Evolutionary conservation across 2,329 filamentous ascomycete genomes (phyloP).

Genomic region (Huntiella moniliformis): DNA sequence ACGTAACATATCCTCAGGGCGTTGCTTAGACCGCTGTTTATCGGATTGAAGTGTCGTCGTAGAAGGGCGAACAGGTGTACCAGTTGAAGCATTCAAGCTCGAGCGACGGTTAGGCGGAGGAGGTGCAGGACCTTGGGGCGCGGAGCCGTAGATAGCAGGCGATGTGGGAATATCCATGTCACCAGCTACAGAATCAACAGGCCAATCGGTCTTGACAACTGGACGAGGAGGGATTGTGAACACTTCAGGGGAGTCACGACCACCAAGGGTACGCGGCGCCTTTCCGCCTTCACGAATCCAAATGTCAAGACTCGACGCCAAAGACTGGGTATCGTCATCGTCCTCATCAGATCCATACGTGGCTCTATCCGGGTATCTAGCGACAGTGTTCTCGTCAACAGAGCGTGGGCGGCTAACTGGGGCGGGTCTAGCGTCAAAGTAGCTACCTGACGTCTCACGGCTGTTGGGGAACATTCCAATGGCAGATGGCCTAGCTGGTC

Average conservation of each 20-base stretch:
- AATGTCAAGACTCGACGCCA: slow-evolving; percentile 34
- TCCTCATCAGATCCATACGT: slow-evolving; percentile 22
- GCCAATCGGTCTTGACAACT: slow-evolving; percentile 25
- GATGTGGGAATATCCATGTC: slow-evolving; percentile 16
- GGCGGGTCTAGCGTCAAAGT: slow-evolving; percentile 17
- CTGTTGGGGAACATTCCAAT: slow-evolving; percentile 18
- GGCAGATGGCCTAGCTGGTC: slow-evolving; percentile 16
- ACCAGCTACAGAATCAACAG: slow-evolving; percentile 26
- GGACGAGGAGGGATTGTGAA: slow-evolving; percentile 30
- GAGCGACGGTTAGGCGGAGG: slow-evolving; percentile 33
- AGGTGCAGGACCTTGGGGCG: slow-evolving; percentile 21
- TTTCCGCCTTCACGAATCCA: slow-evolving; percentile 38
- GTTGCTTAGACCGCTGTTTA: slow-evolving; percentile 7
- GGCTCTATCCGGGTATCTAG: slow-evolving; percentile 20
- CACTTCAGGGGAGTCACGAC: slow-evolving; percentile 29
- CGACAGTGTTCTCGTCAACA: slow-evolving; percentile 27
- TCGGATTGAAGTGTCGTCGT: slow-evolving; percentile 4
- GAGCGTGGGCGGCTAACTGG: slow-evolving; percentile 26
- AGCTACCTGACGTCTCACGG: slow-evolving; percentile 15
- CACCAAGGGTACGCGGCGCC: slow-evolving; percentile 18
- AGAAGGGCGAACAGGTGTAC: slow-evolving; percentile 12
- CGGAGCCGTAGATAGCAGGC: slow-evolving; percentile 14
- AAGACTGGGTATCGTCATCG: slow-evolving; percentile 24
- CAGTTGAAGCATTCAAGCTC: slow-evolving; percentile 31
- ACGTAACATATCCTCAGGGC: slow-evolving; percentile 5